Base-by-base conservation (phyloP, 129 eudicot species). In the Arctium lappa region DNA sequence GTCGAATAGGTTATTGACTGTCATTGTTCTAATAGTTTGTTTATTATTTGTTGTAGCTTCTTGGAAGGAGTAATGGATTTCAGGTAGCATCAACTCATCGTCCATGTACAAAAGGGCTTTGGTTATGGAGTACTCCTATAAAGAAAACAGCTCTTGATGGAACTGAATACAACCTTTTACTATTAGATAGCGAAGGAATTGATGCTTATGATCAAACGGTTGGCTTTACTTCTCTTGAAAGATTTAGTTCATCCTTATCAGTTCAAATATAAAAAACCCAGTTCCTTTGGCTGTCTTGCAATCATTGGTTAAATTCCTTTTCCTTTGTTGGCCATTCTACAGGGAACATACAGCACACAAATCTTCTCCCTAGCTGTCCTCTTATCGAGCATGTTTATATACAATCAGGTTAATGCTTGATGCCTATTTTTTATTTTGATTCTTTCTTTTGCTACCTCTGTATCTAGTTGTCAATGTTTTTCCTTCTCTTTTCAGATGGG, bases 131-230 rank as follows among this genome's bases (percentile, higher is more conserved):
- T 82, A 84, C 94, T 46, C 99, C 99, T 13, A 42, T 96, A 72
- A 89, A 88, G 86, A 93, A 94, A 85, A 93, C 94, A 72, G 97
- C 99, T 66, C 97, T 96, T 72, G 99, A 91, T 90, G 99, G 97
- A 82, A 91, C 98, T 27, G 99, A 88, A 46, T 93, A 90, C 94
- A 96, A 80, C 82, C 97, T 96, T 66, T 74, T 96, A 80, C 93
- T 96, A n/a, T 79, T 96, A 86, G 99, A 96, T 73, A 90, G 93
- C 12, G 99, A 96, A 91, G 99, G 99, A 81, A 96, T 96, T 84
- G 99, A 96, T 90, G 98, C 99, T 48, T 96, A 93, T 76, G 99
- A 96, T 89, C 99, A 96, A 89, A 96, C 99, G 91, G 99, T 93
- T 72, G 85, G 93, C 53, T 81, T 88, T 75, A 33, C 12, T 60